Conservation (phyloP, 192 early-diverging fungal genomes). For the Linnemannia zychae region DNA sequence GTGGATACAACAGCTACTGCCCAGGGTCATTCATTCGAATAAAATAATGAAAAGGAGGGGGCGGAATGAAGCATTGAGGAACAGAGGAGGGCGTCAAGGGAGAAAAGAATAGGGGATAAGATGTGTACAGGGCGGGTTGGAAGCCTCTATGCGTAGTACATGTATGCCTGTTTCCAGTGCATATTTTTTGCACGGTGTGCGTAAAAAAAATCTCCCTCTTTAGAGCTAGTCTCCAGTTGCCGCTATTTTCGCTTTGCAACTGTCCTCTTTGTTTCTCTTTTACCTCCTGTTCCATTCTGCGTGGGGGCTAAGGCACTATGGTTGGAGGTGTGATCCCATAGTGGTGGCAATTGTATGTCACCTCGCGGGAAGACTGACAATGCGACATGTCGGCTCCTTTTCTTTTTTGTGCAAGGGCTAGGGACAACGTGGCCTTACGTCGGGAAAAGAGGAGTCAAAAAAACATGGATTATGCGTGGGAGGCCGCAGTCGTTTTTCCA, state of each 20-base stretch:
- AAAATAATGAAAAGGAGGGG: neutral
- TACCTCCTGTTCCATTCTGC: neutral
- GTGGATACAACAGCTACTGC: neutral
- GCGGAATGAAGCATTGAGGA: neutral
- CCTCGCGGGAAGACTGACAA: constrained; percentile 2
- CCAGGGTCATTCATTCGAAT: neutral
- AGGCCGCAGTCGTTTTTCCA: neutral
- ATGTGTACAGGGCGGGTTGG: neutral
- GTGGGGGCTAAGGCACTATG: neutral
- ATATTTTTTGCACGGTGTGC: neutral
- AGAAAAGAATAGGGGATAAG: neutral
- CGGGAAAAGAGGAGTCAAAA: neutral
- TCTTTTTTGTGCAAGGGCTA: neutral
- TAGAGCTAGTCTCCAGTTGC: neutral
- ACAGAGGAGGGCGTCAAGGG: neutral
- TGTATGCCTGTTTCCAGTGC: neutral
- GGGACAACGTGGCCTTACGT: neutral
- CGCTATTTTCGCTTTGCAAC: neutral
- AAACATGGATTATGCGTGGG: neutral
- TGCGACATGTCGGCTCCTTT: too few species aligned
- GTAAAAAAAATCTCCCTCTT: neutral
- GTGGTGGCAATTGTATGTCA: neutral
- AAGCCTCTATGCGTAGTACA: too few species aligned
- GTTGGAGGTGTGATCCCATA: neutral
- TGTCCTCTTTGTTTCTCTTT: neutral